These are phyloP conservation scores for Hibiscus mutabilis DNA, from an alignment of 345 rosid species.

Conservation along the genomic window DNA sequence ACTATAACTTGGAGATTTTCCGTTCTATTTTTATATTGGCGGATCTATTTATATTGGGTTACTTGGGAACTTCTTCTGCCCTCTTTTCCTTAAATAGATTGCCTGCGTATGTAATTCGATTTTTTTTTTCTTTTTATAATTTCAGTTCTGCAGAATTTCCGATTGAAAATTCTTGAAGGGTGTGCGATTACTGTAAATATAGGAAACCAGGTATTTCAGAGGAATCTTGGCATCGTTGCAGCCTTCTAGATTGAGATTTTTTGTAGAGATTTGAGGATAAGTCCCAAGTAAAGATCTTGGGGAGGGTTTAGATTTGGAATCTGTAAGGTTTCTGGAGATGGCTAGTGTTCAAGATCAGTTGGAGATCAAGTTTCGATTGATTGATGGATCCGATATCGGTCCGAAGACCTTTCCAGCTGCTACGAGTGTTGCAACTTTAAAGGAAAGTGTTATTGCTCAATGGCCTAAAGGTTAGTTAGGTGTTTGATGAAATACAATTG, in stretches of 20 bases:
- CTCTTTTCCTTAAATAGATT: neutral
- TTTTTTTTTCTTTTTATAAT: slow-evolving; percentile 5
- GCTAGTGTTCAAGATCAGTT: slow-evolving; percentile 69
- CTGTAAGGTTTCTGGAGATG: slow-evolving; percentile 40
- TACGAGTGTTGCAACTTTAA: neutral
- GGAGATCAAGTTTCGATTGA: slow-evolving; percentile 85
- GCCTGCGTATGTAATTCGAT: neutral
- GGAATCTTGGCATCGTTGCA: slow-evolving; percentile 14
- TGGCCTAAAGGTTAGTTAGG: neutral
- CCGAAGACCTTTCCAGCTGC: neutral
- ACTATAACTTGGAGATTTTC: no score
- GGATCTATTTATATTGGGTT: neutral
- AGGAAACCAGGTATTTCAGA: slow-evolving; percentile 11
- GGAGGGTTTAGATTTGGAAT: slow-evolving; percentile 11
- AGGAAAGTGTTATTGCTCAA: neutral
- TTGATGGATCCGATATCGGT: slow-evolving; percentile 58
- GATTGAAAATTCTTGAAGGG: slow-evolving; percentile 4
- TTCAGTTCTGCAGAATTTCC: slow-evolving; percentile 19
- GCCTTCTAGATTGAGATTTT: slow-evolving; percentile 15
- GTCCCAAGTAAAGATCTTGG: slow-evolving; percentile 21
- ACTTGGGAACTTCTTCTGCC: neutral
- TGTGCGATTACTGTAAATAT: slow-evolving; percentile 12
- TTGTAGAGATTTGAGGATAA: slow-evolving; percentile 12
- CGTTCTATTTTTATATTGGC: no score
- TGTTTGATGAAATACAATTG: neutral